Evolutionary conservation across 495 filamentous ascomycete species (phyloP).

Genomic region (Lichina pygmaea): DNA sequence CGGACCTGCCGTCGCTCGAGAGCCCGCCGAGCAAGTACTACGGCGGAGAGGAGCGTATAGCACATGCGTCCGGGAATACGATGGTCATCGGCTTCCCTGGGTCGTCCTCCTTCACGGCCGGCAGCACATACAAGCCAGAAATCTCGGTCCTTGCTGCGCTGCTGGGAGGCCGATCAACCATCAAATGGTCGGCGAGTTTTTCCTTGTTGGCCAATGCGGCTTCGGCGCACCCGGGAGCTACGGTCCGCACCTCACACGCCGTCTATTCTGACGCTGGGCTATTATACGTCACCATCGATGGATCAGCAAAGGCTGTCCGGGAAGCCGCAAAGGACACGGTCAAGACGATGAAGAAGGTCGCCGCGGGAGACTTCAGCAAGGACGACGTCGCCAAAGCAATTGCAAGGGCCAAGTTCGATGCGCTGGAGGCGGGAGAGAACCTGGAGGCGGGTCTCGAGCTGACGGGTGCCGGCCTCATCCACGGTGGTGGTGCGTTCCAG

Average conservation of each 20-base stretch:
- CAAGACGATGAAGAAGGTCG: constrained; percentile 54
- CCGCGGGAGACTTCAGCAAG: constrained; percentile 41
- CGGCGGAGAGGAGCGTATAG: constrained; percentile 79
- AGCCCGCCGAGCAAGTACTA: constrained; percentile 48
- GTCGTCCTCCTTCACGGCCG: constrained; percentile 40
- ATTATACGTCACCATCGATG: constrained; percentile 51
- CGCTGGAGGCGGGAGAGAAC: constrained; percentile 59
- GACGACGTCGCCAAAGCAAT: constrained; percentile 81
- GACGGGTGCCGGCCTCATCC: constrained; percentile 52
- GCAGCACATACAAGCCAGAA: constrained; percentile 62
- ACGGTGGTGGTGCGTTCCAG: constrained; percentile 62
- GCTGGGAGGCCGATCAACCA: constrained; percentile 65
- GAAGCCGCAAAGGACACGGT: constrained; percentile 34
- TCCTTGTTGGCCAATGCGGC: constrained; percentile 60
- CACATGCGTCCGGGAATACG: constrained; percentile 43
- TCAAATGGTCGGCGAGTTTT: constrained; percentile 93
- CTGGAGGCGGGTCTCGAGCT: constrained; percentile 36
- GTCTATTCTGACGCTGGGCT: constrained; percentile 91
- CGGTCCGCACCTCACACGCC: constrained; percentile 40
- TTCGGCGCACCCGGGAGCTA: constrained; percentile 32
- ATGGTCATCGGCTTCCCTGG: constrained; percentile 82
- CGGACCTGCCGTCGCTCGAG: constrained; percentile 11
- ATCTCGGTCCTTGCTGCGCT: constrained; percentile 67
- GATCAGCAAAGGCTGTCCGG: constrained; percentile 37
- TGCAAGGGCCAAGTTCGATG: constrained; percentile 80